phyloP scores from a whole-genome alignment of 441 rosid genomes.

The Gossypium gossypioides region DNA sequence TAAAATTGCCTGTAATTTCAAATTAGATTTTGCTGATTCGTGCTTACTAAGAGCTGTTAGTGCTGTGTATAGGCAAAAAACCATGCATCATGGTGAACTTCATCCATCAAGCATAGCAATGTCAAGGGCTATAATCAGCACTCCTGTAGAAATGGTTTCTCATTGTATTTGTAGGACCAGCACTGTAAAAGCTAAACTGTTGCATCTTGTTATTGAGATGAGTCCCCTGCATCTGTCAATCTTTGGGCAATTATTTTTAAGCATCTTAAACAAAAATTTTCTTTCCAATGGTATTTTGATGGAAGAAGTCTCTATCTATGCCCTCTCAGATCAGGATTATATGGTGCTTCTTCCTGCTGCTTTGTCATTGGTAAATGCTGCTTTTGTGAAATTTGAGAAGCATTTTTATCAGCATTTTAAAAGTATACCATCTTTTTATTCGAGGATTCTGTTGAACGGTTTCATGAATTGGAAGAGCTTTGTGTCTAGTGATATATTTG shows the following conservation, averaged over 20 bases:
- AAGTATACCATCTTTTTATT: constrained; percentile 46
- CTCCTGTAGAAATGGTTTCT: constrained; percentile 56
- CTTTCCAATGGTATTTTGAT: constrained; percentile 13
- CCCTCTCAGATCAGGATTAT: constrained; percentile 48
- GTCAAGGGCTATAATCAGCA: constrained; percentile 42
- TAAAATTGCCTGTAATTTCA: constrained; percentile 40
- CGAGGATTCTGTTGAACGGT: constrained; percentile 44
- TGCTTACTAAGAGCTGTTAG: constrained; percentile 61
- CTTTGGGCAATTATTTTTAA: constrained; percentile 45
- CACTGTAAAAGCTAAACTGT: constrained; percentile 49
- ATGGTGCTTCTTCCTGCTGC: constrained; percentile 69
- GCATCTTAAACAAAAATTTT: constrained; percentile 26
- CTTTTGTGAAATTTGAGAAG: constrained; percentile 38
- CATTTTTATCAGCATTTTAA: constrained; percentile 29
- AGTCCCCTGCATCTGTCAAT: constrained; percentile 62
- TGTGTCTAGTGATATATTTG: constrained; percentile 44
- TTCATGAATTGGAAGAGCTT: constrained; percentile 57
- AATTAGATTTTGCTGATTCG: constrained; percentile 41
- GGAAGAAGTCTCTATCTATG: constrained; percentile 17
- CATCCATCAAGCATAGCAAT: constrained; percentile 53
- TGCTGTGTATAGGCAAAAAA: constrained; percentile 37
- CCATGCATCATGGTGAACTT: constrained; percentile 26
- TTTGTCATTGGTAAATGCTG: constrained; percentile 43
- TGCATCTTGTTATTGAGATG: constrained; percentile 62
- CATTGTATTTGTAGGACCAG: constrained; percentile 41